Percentiles rank a stretch among this genome's conserved stretches.
Evolutionary conservation across 2,329 filamentous ascomycete species (phyloP).

Genomic region (Penicillium carneum): DNA sequence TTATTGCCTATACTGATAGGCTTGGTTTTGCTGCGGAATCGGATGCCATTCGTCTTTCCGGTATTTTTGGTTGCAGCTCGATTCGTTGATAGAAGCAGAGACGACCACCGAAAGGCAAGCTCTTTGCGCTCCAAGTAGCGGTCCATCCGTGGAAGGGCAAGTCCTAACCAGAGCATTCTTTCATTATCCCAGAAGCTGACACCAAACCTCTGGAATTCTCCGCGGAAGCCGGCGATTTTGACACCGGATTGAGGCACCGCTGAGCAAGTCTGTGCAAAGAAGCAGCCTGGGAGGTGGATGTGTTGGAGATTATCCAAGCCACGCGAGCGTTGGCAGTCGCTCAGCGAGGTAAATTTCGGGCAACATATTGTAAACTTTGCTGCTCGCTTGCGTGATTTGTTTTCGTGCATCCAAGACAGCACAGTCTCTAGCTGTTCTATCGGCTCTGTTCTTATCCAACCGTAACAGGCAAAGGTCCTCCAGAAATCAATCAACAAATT

Average conservation of each 20-base stretch:
- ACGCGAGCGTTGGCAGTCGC: no score
- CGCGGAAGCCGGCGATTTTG: background rate
- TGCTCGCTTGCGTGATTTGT: background rate
- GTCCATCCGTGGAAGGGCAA: background rate
- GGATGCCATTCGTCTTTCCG: background rate
- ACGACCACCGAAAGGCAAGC: background rate
- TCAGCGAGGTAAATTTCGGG: fast-evolving
- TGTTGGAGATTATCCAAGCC: background rate
- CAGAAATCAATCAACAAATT: background rate
- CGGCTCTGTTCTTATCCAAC: background rate
- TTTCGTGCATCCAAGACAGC: background rate
- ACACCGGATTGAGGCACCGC: background rate
- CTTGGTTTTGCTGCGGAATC: background rate
- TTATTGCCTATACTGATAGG: background rate
- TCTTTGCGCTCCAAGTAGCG: background rate
- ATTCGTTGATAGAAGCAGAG: background rate
- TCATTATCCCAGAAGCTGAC: background rate
- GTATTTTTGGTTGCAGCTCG: no score
- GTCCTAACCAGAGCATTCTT: fast-evolving
- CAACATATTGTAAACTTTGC: background rate
- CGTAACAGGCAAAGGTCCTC: fast-evolving
- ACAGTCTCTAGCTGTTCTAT: background rate
- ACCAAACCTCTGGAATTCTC: background rate
- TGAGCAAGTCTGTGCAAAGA: background rate
- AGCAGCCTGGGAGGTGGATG: fast-evolving